Conservation (phyloP, 2,329 filamentous ascomycete species). For the Alternaria brassicae region DNA sequence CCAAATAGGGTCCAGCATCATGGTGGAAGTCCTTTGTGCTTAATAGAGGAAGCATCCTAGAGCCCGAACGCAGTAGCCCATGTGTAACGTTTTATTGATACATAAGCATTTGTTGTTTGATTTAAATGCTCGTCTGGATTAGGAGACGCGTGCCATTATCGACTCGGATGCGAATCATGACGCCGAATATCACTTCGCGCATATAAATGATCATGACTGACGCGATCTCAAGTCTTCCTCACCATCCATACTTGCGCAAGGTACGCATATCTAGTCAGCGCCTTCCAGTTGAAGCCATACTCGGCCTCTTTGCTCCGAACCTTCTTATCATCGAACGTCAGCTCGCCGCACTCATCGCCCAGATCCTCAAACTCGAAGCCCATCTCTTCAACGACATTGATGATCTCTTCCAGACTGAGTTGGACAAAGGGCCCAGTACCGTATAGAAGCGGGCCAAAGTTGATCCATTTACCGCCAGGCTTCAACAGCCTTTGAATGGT, state of each 20-base stretch:
- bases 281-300: conserved; percentile 61
- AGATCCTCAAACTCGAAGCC: conserved; percentile 61
- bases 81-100: too few relatives aligned
- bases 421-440: conserved; percentile 64
- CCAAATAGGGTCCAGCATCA: too few relatives aligned
- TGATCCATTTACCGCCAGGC: conserved; percentile 62
- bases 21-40: too few relatives aligned
- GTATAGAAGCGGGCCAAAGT: conserved; percentile 64
- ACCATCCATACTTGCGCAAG: conserved; percentile 64
- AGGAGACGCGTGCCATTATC: too few relatives aligned
- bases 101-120: too few relatives aligned
- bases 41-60: too few relatives aligned
- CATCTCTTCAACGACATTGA: conserved; percentile 57
- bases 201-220: not conserved
- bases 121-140: too few relatives aligned
- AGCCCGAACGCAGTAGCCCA: too few relatives aligned
- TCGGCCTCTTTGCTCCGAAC: conserved; percentile 58
- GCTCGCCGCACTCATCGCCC: conserved; percentile 50
- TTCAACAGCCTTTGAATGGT: conserved; percentile 59
- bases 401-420: conserved; percentile 62
- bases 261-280: conserved; percentile 62
- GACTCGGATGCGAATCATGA: too few relatives aligned
- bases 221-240: conserved; percentile 28
- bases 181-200: too few relatives aligned
- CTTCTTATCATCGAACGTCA: conserved; percentile 52